Conservation (phyloP, 306 rosid genomes). For the Hylodesmum podocarpum region DNA sequence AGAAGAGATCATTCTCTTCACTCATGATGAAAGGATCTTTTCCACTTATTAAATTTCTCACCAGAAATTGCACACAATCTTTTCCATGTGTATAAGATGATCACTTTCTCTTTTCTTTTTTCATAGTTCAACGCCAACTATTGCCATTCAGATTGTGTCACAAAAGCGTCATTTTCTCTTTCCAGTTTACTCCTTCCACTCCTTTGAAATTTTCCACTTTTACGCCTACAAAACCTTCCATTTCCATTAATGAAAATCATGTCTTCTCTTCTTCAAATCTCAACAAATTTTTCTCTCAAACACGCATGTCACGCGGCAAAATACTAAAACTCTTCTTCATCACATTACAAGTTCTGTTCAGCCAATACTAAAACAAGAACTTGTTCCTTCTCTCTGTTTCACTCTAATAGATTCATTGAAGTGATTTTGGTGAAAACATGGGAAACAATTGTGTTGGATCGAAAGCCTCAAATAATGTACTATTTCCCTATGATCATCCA, state of each 20-base stretch:
- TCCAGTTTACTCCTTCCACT: neutral
- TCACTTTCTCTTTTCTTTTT: neutral
- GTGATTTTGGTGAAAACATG: too few species aligned
- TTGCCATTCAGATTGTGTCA: neutral
- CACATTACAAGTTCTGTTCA: neutral
- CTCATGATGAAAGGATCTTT: neutral
- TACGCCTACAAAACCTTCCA: conserved; percentile 9
- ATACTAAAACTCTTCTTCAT: neutral
- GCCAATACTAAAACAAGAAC: neutral
- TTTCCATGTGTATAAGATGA: neutral
- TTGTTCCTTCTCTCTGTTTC: neutral
- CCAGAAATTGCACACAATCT: neutral
- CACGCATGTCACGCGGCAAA: neutral
- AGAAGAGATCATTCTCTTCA: neutral
- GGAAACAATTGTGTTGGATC: conserved; percentile 84
- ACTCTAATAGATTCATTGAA: too few species aligned
- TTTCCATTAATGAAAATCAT: neutral
- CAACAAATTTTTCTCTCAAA: neutral
- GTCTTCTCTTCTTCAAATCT: neutral
- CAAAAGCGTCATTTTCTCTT: neutral
- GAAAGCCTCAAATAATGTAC: conserved; percentile 29
- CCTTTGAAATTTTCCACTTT: conserved; percentile 24
- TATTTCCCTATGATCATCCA: conserved; percentile 38
- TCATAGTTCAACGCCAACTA: neutral
- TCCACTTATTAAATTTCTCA: neutral